Evolutionary conservation across 306 rosid species (phyloP).

Genomic region (Boehmeria nivea): DNA sequence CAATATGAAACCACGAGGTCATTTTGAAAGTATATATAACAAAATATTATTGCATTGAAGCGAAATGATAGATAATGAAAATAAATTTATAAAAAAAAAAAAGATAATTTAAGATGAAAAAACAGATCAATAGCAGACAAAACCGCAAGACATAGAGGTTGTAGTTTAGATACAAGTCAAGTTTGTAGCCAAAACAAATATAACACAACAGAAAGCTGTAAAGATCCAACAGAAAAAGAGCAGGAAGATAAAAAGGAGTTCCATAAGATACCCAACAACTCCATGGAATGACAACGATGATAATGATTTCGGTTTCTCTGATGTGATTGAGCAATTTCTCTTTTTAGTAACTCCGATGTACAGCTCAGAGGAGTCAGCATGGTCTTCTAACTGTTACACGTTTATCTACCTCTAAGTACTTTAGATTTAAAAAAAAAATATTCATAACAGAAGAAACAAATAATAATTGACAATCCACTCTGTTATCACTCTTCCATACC

Average conservation of each 20-base stretch:
- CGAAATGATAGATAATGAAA: too few relatives aligned
- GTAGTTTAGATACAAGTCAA: too few relatives aligned
- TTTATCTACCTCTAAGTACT: constrained; percentile 11
- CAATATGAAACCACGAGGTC: too few relatives aligned
- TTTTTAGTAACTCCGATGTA: constrained; percentile 63
- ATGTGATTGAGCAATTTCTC: constrained; percentile 45
- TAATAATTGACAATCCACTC: neutral
- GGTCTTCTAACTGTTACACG: constrained; percentile 56
- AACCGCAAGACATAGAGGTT: too few relatives aligned
- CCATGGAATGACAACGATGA: constrained; percentile 54
- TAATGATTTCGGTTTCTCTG: constrained; percentile 45
- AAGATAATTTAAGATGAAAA: too few relatives aligned
- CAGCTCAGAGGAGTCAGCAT: constrained; percentile 46
- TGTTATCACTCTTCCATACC: constrained; percentile 29
- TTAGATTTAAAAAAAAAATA: too few relatives aligned
- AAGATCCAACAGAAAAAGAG: neutral
- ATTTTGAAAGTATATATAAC: too few relatives aligned
- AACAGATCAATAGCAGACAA: too few relatives aligned
- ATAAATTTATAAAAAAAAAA: too few relatives aligned
- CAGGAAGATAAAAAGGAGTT: neutral
- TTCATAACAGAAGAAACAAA: too few relatives aligned
- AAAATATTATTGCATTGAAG: too few relatives aligned
- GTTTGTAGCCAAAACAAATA: too few relatives aligned
- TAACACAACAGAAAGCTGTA: neutral
- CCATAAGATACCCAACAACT: constrained; percentile 52